phyloP scores from a whole-genome alignment of 192 early-diverging fungal species.

The Pilaira anomala region DNA sequence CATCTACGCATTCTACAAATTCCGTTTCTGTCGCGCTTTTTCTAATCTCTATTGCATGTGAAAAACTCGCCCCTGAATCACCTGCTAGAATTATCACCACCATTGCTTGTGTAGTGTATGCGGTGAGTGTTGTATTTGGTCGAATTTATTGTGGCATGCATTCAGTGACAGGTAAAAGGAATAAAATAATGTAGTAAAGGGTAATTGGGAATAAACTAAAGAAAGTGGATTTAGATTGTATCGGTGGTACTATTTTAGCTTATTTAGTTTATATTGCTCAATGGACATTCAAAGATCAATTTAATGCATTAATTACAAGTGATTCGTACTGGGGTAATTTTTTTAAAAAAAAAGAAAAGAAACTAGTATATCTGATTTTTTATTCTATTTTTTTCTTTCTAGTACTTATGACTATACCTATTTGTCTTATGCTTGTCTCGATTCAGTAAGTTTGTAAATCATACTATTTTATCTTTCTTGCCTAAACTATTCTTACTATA shows the following conservation, averaged over 20 bases:
- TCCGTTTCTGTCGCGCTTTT: slow-evolving; percentile 70
- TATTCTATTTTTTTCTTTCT: slow-evolving; percentile 22
- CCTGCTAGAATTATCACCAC: slow-evolving; percentile 39
- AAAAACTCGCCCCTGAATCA: slow-evolving; percentile 42
- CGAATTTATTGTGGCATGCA: slow-evolving; percentile 90
- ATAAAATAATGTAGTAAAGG: not conserved
- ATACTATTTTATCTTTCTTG: not conserved
- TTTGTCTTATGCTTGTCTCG: slow-evolving; percentile 29
- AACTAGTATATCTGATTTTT: not conserved
- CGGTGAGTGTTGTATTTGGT: slow-evolving; percentile 62
- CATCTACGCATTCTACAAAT: slow-evolving; percentile 86
- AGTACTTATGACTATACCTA: slow-evolving; percentile 35
- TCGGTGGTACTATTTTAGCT: slow-evolving; percentile 70
- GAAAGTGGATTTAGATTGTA: slow-evolving; percentile 46
- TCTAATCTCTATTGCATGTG: slow-evolving; percentile 47
- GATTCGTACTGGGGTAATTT: slow-evolving; percentile 42
- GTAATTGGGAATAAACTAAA: not conserved
- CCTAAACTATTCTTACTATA: slow-evolving; percentile 29
- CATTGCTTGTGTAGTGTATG: slow-evolving; percentile 47
- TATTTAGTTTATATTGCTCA: slow-evolving; percentile 52
- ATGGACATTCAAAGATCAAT: slow-evolving; percentile 46
- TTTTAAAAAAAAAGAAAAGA: not conserved
- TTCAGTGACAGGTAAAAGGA: slow-evolving; percentile 53
- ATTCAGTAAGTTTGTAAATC: slow-evolving; percentile 30
- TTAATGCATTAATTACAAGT: slow-evolving; percentile 31